Evolutionary conservation across 2,329 filamentous ascomycete genomes (phyloP), one percentile per base, ranked within the genome.

Genomic region (Grosmannia penicillata): DNA sequence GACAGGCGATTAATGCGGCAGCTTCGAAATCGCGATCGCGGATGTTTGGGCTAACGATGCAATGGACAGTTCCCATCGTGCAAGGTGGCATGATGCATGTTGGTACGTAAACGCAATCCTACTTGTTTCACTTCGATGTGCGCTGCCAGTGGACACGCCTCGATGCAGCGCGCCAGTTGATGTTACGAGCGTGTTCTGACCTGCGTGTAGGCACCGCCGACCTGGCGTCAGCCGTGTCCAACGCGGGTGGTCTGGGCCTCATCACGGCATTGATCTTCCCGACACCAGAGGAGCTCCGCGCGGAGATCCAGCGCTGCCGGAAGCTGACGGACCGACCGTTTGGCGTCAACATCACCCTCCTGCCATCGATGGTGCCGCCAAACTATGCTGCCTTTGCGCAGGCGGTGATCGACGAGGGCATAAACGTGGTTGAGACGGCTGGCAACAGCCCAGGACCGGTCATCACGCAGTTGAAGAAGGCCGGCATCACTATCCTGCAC

Each of bases 351-450:
- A 74, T 96, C 49, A 98, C 91, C 8, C 78, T 96, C 45, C 78
- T 96, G 33, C 91, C 91, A 22, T 73, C 87, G 40, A 72, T 96
- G 50, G 78, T 85, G 9, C 85, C 91, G 7, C 91, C 91, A 6
- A 80, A 96, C 68, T 98, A 98, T 59, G 73, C 65, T 45, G 89
- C 84, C 44, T 98, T 93, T 62, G 85, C 89, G 22, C 82, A 84
- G 60, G 83, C 87, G 38, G 78, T 93, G 54, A 87, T 98, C 54
- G 87, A 95, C 54, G 87, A 95, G 64, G 87, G 86, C 41, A 70
- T 96, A 61, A 75, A 72, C 47, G 79, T 96, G 44, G 89, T 96
- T 49, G 91, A 49, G 51, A 59, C 56, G 29, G 56, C 56, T 6
- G 56, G 56, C 37, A 59, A 59, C 52, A 78, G 70, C 51, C 91